Percentiles rank a stretch among this genome's conserved stretches.
These are phyloP conservation scores for Aspergillus niger DNA, from an alignment of 2,329 filamentous ascomycete species.

Conservation along the genomic window DNA sequence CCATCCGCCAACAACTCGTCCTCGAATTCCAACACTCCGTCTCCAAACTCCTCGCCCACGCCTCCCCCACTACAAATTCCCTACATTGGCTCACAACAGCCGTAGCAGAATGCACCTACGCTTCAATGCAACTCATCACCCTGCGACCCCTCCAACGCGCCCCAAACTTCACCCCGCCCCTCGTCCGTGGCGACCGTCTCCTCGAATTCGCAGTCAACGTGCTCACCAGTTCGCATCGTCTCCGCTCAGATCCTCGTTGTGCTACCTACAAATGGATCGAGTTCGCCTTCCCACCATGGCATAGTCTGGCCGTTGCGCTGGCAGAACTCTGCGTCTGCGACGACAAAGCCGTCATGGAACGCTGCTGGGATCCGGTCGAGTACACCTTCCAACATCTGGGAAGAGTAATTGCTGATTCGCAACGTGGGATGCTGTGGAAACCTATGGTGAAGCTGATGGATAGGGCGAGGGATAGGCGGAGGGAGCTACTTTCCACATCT, in stretches of 20 bases:
- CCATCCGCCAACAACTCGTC: conserved; percentile 29
- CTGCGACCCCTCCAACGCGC: conserved; percentile 32
- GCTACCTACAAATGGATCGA: conserved; percentile 32
- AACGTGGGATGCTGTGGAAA: conserved; percentile 33
- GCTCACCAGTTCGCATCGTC: conserved; percentile 22
- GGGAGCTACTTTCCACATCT: conserved; percentile 4
- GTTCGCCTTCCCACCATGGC: conserved; percentile 36
- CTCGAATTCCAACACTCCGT: conserved; percentile 28
- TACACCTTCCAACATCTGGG: conserved; percentile 27
- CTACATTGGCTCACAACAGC: conserved; percentile 32
- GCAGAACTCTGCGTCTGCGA: conserved; percentile 36
- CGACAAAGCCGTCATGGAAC: conserved; percentile 20
- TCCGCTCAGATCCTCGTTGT: conserved; percentile 24
- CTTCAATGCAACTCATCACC: conserved; percentile 31
- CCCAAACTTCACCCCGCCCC: conserved; percentile 26
- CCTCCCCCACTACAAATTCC: conserved; percentile 21
- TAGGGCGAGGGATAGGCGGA: conserved; percentile 23
- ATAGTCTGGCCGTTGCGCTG: conserved; percentile 34
- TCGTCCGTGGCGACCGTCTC: conserved; percentile 25
- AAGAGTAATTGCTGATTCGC: conserved; percentile 27
- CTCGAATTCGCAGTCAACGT: conserved; percentile 30
- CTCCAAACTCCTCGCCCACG: conserved; percentile 23
- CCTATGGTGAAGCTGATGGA: conserved; percentile 35
- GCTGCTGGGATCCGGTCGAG: conserved; percentile 30
- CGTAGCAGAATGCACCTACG: conserved; percentile 24